Percentiles rank a stretch among this genome's conserved stretches.
Conservation (phyloP, 2,329 filamentous ascomycete species). For the Colletotrichum sp. region DNA sequence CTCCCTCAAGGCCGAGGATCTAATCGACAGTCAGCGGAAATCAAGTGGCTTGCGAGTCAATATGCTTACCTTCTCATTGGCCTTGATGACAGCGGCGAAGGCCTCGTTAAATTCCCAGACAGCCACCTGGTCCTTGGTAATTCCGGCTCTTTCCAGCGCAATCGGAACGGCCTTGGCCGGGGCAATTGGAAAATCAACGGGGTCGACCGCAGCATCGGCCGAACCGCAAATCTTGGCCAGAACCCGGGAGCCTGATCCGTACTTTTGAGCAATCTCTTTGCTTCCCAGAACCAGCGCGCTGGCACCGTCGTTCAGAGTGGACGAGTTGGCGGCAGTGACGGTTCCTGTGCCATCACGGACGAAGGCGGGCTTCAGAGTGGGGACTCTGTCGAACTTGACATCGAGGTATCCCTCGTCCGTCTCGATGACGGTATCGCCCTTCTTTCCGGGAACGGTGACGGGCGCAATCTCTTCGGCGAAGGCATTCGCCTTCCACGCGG, state of each 20-base stretch:
- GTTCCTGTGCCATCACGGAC: conserved; percentile 84
- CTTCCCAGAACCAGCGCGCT: conserved; percentile 87
- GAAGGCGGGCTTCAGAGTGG: conserved; percentile 90
- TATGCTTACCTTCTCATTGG: conserved; percentile 77
- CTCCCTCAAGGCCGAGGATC: conserved; percentile 81
- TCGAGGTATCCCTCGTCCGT: conserved; percentile 91
- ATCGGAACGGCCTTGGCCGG: conserved; percentile 92
- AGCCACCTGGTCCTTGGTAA: conserved; percentile 89
- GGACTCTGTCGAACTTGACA: conserved; percentile 84
- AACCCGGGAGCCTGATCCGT: conserved; percentile 78
- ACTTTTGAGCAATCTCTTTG: conserved; percentile 80
- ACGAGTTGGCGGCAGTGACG: conserved; percentile 93
- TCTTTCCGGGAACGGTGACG: conserved; percentile 83
- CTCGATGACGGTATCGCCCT: conserved; percentile 79
- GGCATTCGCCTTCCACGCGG: conserved; percentile 81
- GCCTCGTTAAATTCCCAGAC: conserved; percentile 99
- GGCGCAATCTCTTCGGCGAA: conserved; percentile 92
- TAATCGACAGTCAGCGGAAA: conserved; percentile 33
- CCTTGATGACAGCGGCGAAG: conserved; percentile 93
- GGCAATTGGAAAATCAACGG: conserved; percentile 93
- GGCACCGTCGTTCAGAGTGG: conserved; percentile 92
- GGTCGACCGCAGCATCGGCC: conserved; percentile 88
- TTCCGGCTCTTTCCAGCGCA: conserved; percentile 85
- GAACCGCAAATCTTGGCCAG: conserved; percentile 86
- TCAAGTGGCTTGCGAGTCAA: neutral